Conservation (phyloP, 805 yeast genomes). For the Teunomyces lycoperdinae region DNA sequence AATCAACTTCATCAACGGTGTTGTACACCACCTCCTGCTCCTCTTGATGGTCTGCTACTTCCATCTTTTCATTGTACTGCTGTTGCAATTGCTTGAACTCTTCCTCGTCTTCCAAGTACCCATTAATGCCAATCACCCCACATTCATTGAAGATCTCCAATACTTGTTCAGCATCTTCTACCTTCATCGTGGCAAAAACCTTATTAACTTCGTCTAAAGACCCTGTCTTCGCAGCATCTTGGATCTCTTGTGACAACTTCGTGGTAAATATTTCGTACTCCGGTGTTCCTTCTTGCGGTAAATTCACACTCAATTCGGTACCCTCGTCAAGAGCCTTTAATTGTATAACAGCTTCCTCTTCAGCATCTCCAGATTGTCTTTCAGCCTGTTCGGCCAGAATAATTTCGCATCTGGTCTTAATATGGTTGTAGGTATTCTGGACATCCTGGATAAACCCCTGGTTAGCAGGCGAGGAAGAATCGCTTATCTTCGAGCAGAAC, state of each 20-base stretch:
- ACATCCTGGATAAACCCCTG: conserved; percentile 73
- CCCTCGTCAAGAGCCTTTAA: conserved; percentile 84
- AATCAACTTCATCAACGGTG: conserved; percentile 14
- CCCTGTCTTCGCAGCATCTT: conserved; percentile 69
- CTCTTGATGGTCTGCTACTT: conserved; percentile 9
- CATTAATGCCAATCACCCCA: conserved; percentile 81
- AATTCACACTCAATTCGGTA: conserved; percentile 64
- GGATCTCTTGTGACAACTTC: conserved; percentile 59
- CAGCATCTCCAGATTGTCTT: conserved; percentile 15
- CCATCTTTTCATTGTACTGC: conserved; percentile 39
- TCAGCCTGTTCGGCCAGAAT: conserved; percentile 51
- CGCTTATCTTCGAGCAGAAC: conserved; percentile 64
- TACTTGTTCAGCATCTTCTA: conserved; percentile 77
- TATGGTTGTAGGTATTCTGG: conserved; percentile 69
- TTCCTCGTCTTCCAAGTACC: conserved; percentile 66
- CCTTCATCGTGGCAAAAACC: conserved; percentile 68
- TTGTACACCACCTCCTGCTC: conserved; percentile 9
- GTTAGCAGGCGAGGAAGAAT: conserved; percentile 56
- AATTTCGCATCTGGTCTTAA: conserved; percentile 68
- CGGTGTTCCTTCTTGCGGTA: conserved; percentile 59
- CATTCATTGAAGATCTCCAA: conserved; percentile 74
- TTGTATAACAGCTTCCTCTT: conserved; percentile 79
- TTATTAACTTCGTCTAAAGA: conserved; percentile 76
- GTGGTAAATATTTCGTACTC: conserved; percentile 56
- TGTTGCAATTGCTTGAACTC: conserved; percentile 58